These are phyloP conservation scores for Pochonia chlamydosporia DNA, from an alignment of 2,329 filamentous ascomycete species.

Conservation along the genomic window DNA sequence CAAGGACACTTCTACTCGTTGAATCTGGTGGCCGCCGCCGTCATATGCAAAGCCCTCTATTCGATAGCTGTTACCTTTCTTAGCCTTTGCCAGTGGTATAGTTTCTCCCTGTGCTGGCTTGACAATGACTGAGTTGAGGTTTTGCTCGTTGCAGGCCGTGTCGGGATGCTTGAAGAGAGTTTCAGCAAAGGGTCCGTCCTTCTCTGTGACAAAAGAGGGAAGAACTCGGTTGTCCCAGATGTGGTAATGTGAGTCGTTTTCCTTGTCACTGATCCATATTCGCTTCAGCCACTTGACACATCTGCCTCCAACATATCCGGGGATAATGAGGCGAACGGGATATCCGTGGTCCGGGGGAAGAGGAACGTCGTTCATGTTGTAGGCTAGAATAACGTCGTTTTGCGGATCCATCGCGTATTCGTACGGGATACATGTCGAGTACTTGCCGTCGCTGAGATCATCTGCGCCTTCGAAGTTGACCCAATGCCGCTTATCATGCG, in stretches of 20 bases:
- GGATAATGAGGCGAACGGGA: conserved; percentile 33
- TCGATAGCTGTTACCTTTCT: conserved; percentile 32
- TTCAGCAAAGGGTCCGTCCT: conserved; percentile 40
- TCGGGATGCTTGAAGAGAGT: conserved; percentile 41
- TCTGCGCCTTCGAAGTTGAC: conserved; percentile 47
- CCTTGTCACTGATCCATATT: conserved; percentile 34
- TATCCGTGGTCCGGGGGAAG: conserved; percentile 40
- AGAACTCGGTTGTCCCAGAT: conserved; percentile 40
- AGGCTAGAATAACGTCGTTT: neutral
- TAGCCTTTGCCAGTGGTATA: conserved; percentile 30
- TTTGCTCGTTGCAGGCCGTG: conserved; percentile 42
- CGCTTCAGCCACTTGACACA: conserved; percentile 41
- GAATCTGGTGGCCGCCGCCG: conserved; percentile 42
- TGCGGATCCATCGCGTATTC: conserved; percentile 27
- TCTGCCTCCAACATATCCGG: conserved; percentile 37
- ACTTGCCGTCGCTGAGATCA: conserved; percentile 38
- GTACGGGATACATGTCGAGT: conserved; percentile 41
- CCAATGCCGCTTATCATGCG: conserved; percentile 19
- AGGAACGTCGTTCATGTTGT: conserved; percentile 36
- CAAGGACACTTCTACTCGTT: conserved; percentile 41
- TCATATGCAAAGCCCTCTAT: conserved; percentile 31
- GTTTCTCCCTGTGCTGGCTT: conserved; percentile 39
- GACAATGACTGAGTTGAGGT: conserved; percentile 41
- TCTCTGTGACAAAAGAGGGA: conserved; percentile 41
- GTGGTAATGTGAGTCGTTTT: conserved; percentile 41